A percentile compares a stretch with the other conserved stretches of the same genome.
Conservation (phyloP, 192 early-diverging fungal genomes). For the Funneliformis geosporum region DNA sequence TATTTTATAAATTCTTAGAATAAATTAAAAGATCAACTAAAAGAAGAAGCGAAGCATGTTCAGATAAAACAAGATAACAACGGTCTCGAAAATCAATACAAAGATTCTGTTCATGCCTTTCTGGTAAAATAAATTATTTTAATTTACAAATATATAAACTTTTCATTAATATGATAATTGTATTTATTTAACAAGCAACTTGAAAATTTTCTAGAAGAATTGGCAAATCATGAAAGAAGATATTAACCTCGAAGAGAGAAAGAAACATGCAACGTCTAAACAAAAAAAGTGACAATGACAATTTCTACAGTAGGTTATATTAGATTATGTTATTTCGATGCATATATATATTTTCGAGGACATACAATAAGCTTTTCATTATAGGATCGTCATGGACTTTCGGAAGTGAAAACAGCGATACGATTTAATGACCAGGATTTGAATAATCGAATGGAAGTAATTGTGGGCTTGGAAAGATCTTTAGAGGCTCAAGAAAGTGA, state of each 20-base stretch:
- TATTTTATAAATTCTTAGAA: too few relatives aligned
- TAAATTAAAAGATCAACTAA: too few relatives aligned
- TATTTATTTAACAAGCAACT: constrained; percentile 37
- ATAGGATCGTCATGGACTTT: constrained; percentile 57
- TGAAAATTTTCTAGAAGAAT: constrained; percentile 57
- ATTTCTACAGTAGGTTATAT: constrained; percentile 55
- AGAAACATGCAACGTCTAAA: constrained; percentile 78
- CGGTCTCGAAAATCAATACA: too few relatives aligned
- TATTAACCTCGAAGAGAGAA: constrained; percentile 84
- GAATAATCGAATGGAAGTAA: constrained; percentile 55
- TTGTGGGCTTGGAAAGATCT: constrained; percentile 62
- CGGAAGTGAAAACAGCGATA: constrained; percentile 67
- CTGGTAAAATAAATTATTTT: too few relatives aligned
- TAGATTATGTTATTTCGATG: not conserved
- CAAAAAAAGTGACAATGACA: constrained; percentile 73
- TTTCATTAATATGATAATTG: not conserved
- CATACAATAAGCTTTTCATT: constrained; percentile 2
- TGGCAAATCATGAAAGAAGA: constrained; percentile 74
- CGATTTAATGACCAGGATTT: constrained; percentile 69
- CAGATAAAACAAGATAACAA: too few relatives aligned
- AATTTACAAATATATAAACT: not conserved
- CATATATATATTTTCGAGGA: not conserved
- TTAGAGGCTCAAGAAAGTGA: constrained; percentile 65
- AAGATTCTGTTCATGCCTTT: constrained; percentile 17
- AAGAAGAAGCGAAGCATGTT: too few relatives aligned